Conservation (phyloP, 225 moss, liverwort and hornwort genomes). For the Neckera pumila region DNA sequence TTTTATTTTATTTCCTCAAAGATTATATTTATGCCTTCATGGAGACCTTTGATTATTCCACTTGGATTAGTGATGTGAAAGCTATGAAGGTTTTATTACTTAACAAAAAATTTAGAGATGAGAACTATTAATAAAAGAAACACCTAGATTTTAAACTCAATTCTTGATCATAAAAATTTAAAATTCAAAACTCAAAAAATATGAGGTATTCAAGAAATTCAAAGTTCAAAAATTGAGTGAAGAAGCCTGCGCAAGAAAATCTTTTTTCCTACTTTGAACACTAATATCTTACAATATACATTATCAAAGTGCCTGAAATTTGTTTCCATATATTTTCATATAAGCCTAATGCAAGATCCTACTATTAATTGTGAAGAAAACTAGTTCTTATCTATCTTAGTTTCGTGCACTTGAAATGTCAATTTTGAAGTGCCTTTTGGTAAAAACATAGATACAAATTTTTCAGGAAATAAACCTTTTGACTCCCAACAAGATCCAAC, state of each 20-base stretch:
- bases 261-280: not conserved
- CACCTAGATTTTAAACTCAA: not conserved
- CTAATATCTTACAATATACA: not conserved
- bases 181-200: too few relatives aligned
- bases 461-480: not conserved
- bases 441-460: not conserved
- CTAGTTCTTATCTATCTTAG: not conserved
- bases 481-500: not conserved
- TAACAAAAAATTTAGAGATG: not conserved
- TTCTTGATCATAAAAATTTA: not conserved
- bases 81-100: too few relatives aligned
- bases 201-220: not conserved
- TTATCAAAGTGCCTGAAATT: not conserved
- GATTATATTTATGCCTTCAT: not conserved
- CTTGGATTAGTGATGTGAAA: not conserved
- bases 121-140: not conserved
- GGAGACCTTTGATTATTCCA: not conserved
- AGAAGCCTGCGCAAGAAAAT: fast-evolving
- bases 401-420: not conserved
- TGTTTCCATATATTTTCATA: not conserved
- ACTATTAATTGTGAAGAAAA: not conserved
- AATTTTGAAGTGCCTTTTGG: not conserved
- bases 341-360: not conserved
- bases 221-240: not conserved
- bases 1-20: not conserved